These are phyloP conservation scores for Acer negundo DNA, from an alignment of 345 rosid species.

Conservation along the genomic window DNA sequence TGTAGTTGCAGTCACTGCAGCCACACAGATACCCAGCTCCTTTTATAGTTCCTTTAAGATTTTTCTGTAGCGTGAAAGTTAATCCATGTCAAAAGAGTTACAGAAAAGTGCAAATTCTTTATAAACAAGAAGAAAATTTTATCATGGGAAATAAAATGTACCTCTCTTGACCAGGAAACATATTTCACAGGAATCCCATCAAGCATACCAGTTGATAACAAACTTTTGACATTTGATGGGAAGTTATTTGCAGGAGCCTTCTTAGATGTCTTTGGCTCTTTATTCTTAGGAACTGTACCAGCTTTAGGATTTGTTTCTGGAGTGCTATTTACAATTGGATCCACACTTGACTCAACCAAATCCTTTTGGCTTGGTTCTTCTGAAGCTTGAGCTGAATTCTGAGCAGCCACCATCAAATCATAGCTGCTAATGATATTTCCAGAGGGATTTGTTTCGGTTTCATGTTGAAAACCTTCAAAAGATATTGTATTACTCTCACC, in stretches of 20 bases:
- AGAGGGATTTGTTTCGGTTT: slow-evolving; percentile 41
- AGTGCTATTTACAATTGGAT: slow-evolving; percentile 30
- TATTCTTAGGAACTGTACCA: slow-evolving; percentile 30
- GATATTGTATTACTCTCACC: slow-evolving; percentile 42
- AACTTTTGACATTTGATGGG: slow-evolving; percentile 70
- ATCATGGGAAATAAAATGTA: slow-evolving; percentile 22
- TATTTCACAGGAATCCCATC: slow-evolving; percentile 71
- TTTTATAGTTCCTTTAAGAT: slow-evolving; percentile 47
- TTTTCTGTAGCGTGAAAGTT: slow-evolving; percentile 38
- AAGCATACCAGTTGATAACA: slow-evolving; percentile 70
- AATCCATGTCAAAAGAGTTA: slow-evolving; percentile 2
- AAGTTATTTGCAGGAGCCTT: slow-evolving; percentile 54
- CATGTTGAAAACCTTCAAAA: slow-evolving; percentile 44
- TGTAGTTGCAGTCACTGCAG: slow-evolving; percentile 52
- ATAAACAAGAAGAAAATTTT: not conserved
- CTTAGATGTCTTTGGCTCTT: slow-evolving; percentile 44
- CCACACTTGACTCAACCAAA: slow-evolving; percentile 27
- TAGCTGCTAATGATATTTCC: slow-evolving; percentile 40
- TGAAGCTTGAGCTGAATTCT: slow-evolving; percentile 36
- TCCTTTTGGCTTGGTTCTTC: slow-evolving; percentile 32
- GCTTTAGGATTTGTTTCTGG: slow-evolving; percentile 27
- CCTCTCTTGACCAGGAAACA: slow-evolving; percentile 72
- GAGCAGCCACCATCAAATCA: slow-evolving; percentile 37
- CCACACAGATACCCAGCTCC: slow-evolving; percentile 63
- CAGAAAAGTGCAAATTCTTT: not conserved